Evolutionary conservation across 2,329 filamentous ascomycete genomes (phyloP), one percentile per base, ranked within the genome.

Genomic region (Verticillium nubilum): DNA sequence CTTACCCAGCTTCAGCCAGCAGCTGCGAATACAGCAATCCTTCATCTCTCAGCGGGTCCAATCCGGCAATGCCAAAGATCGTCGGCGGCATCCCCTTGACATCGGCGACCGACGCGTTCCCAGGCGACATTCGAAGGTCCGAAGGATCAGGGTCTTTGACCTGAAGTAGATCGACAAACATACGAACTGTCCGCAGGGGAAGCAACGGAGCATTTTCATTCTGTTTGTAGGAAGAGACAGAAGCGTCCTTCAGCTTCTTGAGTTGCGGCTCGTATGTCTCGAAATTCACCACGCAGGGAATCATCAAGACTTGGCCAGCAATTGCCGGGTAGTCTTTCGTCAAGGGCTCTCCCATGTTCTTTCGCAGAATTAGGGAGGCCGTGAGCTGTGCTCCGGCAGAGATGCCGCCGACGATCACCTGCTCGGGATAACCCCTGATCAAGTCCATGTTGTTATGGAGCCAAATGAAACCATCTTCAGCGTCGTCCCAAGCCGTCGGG

Each of bases 381-480:
- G 78, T 69, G 2, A 83, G 60, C 63, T 73, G 73, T 0, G 71
- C 76, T 0, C 80, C 80, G 0, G 80, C 79, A 0, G 80, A 82
- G 6, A 80, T 75, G 0, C 80, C 80, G 1, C 80, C 80, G 0
- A 83, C 64, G 0, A 83, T 65, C 0, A 83, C 69, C 5, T 71
- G 68, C 0, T 64, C 60, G 1, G 70, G 59, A 37, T 81, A 74
- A 9, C 75, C 75, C 15, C 72, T 72, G 4, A 81, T 62, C 0
- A 67, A 59, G 0, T 66, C 63, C 1, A 77, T 74, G 59, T 81
- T 70, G 15, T 70, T 68, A 56, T 84, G 78, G 0, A 83, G 66
- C 84, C 83, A 87, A 19, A 76, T 70, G 31, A 85, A 80, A 0
- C 78, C 76, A 53, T 86, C 84, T 60, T 83, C 77, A 0, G 74